phyloP scores from a whole-genome alignment of 1,284 basidiomycete genomes.

The Coniophora puteana region DNA sequence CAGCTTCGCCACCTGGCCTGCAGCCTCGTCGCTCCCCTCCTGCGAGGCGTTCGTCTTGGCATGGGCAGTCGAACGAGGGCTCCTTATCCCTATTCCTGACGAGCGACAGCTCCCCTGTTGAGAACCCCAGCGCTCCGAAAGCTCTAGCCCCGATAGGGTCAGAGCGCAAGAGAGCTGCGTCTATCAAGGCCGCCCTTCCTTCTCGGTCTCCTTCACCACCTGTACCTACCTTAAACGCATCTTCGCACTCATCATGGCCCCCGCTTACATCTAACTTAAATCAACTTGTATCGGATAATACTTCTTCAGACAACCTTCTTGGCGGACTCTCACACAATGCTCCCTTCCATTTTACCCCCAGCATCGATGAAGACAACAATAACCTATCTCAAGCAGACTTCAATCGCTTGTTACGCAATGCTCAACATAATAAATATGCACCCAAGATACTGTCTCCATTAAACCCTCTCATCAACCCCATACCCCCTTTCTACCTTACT shows the following conservation, averaged over 20 bases:
- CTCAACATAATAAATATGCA: conserved; percentile 20
- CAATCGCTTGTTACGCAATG: conserved; percentile 21
- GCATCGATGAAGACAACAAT: no score
- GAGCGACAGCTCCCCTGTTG: conserved; percentile 24
- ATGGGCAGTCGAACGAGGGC: conserved; percentile 3
- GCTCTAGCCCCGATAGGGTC: conserved; percentile 25
- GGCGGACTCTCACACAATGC: no score
- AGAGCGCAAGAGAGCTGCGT: conserved; percentile 21
- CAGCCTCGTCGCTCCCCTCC: conserved; percentile 8
- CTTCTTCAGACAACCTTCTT: no score
- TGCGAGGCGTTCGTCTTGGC: conserved; percentile 7
- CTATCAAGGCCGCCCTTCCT: no score
- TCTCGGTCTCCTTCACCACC: no score
- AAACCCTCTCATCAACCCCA: conserved; percentile 23
- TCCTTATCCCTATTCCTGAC: conserved; percentile 23
- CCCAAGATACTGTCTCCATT: conserved; percentile 27
- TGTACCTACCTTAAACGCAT: no score
- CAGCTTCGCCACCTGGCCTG: conserved; percentile 17
- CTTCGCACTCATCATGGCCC: no score
- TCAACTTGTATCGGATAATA: no score
- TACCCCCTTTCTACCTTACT: conserved; percentile 11
- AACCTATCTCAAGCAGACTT: conserved; percentile 20
- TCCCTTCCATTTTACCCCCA: no score
- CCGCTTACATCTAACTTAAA: no score
- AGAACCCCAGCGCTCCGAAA: conserved; percentile 17